A percentile compares a stretch with the other conserved stretches of the same genome.
These are phyloP conservation scores for Cenchrus purpureus DNA, from an alignment of 176 grass and related monocot genomes.

Conservation along the genomic window DNA sequence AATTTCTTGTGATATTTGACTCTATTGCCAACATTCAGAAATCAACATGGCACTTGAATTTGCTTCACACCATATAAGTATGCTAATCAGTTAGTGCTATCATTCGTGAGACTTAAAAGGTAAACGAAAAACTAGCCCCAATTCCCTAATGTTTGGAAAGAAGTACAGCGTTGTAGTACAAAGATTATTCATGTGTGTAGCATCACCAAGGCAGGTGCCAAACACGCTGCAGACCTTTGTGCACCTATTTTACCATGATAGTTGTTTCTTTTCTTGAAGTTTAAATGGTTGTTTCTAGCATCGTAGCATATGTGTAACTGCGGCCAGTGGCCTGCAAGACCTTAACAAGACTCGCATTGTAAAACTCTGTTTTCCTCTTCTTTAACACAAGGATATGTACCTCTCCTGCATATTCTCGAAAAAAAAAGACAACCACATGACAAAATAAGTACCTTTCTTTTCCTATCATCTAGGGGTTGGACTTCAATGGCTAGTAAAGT, in stretches of 20 bases:
- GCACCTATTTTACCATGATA: too few species aligned
- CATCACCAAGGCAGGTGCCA: not conserved
- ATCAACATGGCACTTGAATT: not conserved
- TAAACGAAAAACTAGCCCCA: constrained; percentile 6
- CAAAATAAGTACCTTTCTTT: constrained; percentile 70
- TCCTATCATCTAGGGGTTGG: constrained; percentile 92
- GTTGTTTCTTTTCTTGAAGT: not conserved
- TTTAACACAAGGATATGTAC: not conserved
- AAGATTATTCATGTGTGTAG: not conserved
- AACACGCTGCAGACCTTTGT: not conserved
- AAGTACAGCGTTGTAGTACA: constrained; percentile 10
- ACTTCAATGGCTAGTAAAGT: constrained; percentile 89
- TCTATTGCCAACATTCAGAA: not conserved
- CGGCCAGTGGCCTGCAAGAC: not conserved
- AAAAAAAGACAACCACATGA: not conserved
- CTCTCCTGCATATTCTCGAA: not conserved
- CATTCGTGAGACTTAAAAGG: constrained; percentile 15
- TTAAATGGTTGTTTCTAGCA: not conserved
- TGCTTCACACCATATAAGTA: not conserved
- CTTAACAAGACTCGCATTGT: not conserved
- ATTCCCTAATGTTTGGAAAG: not conserved
- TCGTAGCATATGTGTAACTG: not conserved
- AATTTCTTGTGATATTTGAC: constrained; percentile 6
- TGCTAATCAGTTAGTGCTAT: not conserved
- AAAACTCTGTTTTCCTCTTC: not conserved